These are phyloP conservation scores for Macadamia integrifolia DNA, from an alignment of 164 flowering plant genomes.

Conservation along the genomic window DNA sequence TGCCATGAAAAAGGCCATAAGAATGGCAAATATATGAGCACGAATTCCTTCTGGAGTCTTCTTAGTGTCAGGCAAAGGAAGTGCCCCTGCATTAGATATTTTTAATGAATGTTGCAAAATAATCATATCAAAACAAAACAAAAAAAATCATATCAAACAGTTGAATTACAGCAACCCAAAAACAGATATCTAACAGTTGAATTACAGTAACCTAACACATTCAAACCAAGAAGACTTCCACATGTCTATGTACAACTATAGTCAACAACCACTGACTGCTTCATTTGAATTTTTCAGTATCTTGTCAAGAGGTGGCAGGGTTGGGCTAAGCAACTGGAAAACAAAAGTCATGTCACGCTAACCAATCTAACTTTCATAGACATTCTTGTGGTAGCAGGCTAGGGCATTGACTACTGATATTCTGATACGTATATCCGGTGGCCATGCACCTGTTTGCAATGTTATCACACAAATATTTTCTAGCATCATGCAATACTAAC, in stretches of 20 bases:
- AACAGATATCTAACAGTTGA: not conserved
- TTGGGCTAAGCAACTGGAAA: too few relatives aligned
- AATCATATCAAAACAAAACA: not conserved
- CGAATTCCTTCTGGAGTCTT: conserved; percentile 40
- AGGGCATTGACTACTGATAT: too few relatives aligned
- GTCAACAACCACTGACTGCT: not conserved
- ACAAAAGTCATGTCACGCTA: too few relatives aligned
- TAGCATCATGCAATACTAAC: too few relatives aligned
- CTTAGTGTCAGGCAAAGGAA: conserved; percentile 18
- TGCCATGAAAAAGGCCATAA: conserved; percentile 60
- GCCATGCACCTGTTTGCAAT: too few relatives aligned
- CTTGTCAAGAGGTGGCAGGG: not conserved
- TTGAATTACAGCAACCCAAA: not conserved
- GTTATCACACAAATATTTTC: too few relatives aligned
- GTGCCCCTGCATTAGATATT: conserved; percentile 21
- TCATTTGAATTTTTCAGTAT: not conserved
- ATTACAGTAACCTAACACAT: not conserved
- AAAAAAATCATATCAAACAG: not conserved
- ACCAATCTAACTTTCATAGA: too few relatives aligned
- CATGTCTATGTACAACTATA: too few relatives aligned
- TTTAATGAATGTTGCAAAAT: not conserved
- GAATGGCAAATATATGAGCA: conserved; percentile 32
- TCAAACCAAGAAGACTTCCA: not conserved
- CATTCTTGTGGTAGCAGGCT: too few relatives aligned
- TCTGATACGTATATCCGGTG: too few relatives aligned